Evolutionary conservation across 768 basidiomycete genomes (phyloP).

Genomic region (Psilocybe azurescens): DNA sequence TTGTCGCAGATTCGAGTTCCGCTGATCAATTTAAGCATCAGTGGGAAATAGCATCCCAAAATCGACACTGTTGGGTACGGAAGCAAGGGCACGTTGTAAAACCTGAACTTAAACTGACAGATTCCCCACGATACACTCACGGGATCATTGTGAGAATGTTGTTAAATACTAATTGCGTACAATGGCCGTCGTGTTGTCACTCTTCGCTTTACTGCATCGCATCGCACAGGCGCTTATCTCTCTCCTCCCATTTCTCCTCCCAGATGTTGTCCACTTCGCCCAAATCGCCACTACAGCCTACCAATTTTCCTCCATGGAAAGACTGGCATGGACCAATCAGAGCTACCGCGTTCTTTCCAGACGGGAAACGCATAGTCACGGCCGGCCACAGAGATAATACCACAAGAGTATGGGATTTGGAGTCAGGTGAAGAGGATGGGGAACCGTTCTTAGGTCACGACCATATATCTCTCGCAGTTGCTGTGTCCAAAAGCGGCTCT

Average conservation of each 20-base stretch:
- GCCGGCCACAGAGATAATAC: slow-evolving; percentile 11
- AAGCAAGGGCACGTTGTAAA: too few species aligned
- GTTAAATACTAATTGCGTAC: background rate
- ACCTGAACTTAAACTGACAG: background rate
- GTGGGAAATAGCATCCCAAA: too few species aligned
- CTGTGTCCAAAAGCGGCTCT: slow-evolving; percentile 10
- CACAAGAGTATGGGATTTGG: slow-evolving; percentile 12
- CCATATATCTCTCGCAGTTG: background rate
- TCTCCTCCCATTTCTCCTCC: background rate
- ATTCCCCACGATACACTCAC: background rate
- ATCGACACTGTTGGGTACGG: too few species aligned
- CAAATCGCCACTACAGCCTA: background rate
- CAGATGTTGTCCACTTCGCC: background rate
- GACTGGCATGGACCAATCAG: background rate
- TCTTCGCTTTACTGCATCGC: background rate
- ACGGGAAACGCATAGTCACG: slow-evolving; percentile 14
- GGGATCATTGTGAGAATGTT: background rate
- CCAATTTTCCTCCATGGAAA: background rate
- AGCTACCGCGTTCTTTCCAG: slow-evolving; percentile 14
- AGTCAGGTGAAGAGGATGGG: slow-evolving; percentile 6
- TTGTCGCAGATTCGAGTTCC: too few species aligned
- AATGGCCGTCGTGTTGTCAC: background rate
- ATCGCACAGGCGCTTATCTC: background rate
- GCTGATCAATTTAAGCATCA: too few species aligned
- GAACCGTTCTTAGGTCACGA: slow-evolving; percentile 5